Percentiles rank a stretch among this genome's conserved stretches.
phyloP scores from a whole-genome alignment of 208 protist species.

The Leishmania lainsoni region DNA sequence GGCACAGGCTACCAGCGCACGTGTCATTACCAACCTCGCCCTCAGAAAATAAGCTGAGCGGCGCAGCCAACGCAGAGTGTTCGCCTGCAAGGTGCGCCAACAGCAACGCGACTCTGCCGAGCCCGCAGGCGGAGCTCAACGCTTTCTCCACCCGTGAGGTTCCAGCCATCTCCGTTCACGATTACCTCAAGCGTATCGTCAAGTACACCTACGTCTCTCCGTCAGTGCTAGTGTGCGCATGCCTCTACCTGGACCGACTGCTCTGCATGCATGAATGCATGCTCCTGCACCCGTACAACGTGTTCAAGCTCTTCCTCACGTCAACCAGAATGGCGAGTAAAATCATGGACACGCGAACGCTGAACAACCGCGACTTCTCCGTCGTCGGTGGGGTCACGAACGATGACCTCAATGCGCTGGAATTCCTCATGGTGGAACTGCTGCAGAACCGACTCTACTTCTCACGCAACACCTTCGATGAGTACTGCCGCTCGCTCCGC shows the following conservation, averaged over 20 bases:
- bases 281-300: slow-evolving; percentile 48
- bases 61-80: background rate
- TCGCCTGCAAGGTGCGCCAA: background rate
- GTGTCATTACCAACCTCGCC: slow-evolving; percentile 8
- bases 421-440: slow-evolving; percentile 50
- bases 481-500: slow-evolving; percentile 44
- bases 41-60: background rate
- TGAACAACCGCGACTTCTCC: slow-evolving; percentile 83
- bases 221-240: slow-evolving; percentile 59
- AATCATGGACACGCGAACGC: slow-evolving; percentile 71
- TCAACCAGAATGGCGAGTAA: slow-evolving; percentile 69
- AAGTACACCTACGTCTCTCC: slow-evolving; percentile 79
- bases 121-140: slow-evolving; percentile 23
- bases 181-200: slow-evolving; percentile 67
- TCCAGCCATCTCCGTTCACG: slow-evolving; percentile 43
- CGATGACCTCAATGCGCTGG: slow-evolving; percentile 69
- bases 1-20: slow-evolving; percentile 11
- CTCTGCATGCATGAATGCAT: slow-evolving; percentile 37
- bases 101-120: slow-evolving; percentile 6
- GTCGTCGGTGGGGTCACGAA: slow-evolving; percentile 59
- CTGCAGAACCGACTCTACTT: slow-evolving; percentile 73
- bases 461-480: slow-evolving; percentile 52
- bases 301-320: slow-evolving; percentile 68
- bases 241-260: slow-evolving; percentile 72
- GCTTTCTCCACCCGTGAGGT: slow-evolving; percentile 46